phyloP scores from a whole-genome alignment of 2,329 filamentous ascomycete species.

The Xylaria sp. region DNA sequence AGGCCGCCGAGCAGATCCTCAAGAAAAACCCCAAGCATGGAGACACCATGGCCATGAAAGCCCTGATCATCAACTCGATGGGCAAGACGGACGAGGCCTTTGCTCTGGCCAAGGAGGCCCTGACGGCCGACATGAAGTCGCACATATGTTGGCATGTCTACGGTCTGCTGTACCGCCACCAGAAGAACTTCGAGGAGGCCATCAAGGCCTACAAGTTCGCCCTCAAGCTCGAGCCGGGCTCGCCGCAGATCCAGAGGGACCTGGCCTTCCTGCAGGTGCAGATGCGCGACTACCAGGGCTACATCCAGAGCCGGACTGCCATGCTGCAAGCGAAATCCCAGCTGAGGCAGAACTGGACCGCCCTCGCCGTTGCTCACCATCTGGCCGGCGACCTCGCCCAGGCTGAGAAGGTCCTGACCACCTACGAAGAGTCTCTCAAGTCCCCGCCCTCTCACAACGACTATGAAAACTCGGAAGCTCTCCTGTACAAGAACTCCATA shows the following conservation, averaged over 20 bases:
- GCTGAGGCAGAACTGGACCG: constrained; percentile 94
- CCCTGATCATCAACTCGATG: constrained; percentile 91
- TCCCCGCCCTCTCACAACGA: constrained; percentile 79
- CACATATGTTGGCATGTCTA: constrained; percentile 99
- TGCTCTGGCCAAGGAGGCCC: constrained; percentile 87
- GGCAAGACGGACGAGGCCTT: constrained; percentile 96
- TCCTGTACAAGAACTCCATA: constrained; percentile 93
- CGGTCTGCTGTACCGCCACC: constrained; percentile 88
- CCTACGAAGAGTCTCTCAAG: constrained; percentile 94
- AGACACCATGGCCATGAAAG: constrained; percentile 99
- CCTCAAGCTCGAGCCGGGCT: constrained; percentile 91
- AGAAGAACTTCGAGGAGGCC: constrained; percentile 98
- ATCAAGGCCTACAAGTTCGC: constrained; percentile 99
- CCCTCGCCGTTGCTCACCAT: constrained; percentile 93
- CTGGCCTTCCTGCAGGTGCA: constrained; percentile 93
- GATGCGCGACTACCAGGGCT: constrained; percentile 95
- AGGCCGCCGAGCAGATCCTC: constrained; percentile 95
- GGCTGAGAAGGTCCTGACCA: constrained; percentile 90
- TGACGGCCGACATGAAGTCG: constrained; percentile 98
- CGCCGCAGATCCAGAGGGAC: constrained; percentile 91
- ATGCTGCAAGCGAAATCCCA: constrained; percentile 89
- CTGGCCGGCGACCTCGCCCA: constrained; percentile 85
- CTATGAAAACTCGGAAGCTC: constrained; percentile 91
- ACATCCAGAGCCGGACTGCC: constrained; percentile 85
- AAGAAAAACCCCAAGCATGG: constrained; percentile 96